Percentiles rank a stretch among this genome's conserved stretches.
These are phyloP conservation scores for Auriscalpium orientale DNA, from an alignment of 768 basidiomycete genomes.

Conservation along the genomic window DNA sequence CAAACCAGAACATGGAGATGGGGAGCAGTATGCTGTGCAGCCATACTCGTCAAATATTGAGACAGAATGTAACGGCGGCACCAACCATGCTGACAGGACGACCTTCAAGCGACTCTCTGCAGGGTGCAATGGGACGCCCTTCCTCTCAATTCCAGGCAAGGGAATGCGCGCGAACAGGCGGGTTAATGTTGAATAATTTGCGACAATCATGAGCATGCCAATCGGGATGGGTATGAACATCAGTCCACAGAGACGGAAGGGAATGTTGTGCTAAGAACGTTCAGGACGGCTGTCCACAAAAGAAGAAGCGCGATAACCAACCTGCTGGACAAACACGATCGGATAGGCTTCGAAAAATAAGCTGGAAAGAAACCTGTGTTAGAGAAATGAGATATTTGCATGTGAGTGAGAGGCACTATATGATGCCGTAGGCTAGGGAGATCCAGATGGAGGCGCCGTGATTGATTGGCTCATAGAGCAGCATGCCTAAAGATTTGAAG, in stretches of 20 bases:
- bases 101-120: conserved; percentile 15
- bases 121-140: neutral
- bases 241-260: conserved; percentile 15
- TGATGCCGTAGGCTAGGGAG: conserved; percentile 18
- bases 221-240: conserved; percentile 15
- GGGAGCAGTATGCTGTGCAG: conserved; percentile 10
- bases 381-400: too few species aligned
- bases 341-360: conserved; percentile 19
- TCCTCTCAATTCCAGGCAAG: conserved; percentile 10
- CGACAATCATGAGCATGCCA: conserved; percentile 14
- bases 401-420: conserved; percentile 10
- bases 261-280: conserved; percentile 12
- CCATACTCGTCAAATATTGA: neutral
- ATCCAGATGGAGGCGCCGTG: conserved; percentile 17
- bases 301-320: neutral
- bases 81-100: conserved; percentile 16
- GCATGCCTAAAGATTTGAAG: conserved; percentile 10
- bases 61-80: neutral
- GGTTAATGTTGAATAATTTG: conserved; percentile 3
- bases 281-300: neutral
- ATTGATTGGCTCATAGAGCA: conserved; percentile 14
- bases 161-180: conserved; percentile 7
- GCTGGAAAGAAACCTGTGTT: neutral
- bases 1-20: conserved; percentile 19
- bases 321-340: conserved; percentile 16